Base-by-base conservation (phyloP, 768 basidiomycete species). In the Leucosporidium creatinivorum region DNA sequence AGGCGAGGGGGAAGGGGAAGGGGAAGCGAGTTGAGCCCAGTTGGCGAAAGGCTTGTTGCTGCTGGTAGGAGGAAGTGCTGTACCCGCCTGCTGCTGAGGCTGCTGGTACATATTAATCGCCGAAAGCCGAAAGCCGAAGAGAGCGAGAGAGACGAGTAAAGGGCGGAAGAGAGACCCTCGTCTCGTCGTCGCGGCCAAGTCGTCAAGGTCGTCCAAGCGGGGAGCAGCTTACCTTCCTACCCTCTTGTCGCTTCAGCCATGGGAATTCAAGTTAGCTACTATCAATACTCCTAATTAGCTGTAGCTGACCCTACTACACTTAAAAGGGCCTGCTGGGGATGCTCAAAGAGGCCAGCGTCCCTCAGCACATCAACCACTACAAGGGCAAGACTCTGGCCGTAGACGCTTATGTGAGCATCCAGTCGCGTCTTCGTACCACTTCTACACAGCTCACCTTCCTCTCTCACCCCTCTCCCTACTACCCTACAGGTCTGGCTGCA, bases 331-430 rank as follows among this genome's bases (percentile, higher is more conserved):
- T 97, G 25, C 80, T 98, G 44, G 89, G 92, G 39, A 83, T 94
- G 30, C 84, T 98, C 69, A 93, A 92, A 81, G 85, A 90, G 52
- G 93, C 96, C 48, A 90, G 93, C 75, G 84, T 83, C 63, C 84
- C 83, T 66, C 84, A 81, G 66, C 87, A 89, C 73, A 83, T 97
- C 63, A 87, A 86, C 4, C 89, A 93, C 65, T 72, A 47, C 63
- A 30, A 23, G 10, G 71, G 66, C 30, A 69, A 69, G 70, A 80
- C 79, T 3, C 79, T 98, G 47, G 94, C 90, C 1, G 87, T 98
- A 50, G 94, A 98, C 80, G 93, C 87, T 51, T 99, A 99, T 77
- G 93, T 92, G 65, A 5, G 67, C 17, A n/a, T 10, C 1, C 51
- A 7, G 26, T 52, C n/a, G 51, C n/a, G 51, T 15, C 21, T 15